These are phyloP conservation scores for Wickerhamiella allomyrinae DNA, from an alignment of 805 yeast species.

Conservation along the genomic window DNA sequence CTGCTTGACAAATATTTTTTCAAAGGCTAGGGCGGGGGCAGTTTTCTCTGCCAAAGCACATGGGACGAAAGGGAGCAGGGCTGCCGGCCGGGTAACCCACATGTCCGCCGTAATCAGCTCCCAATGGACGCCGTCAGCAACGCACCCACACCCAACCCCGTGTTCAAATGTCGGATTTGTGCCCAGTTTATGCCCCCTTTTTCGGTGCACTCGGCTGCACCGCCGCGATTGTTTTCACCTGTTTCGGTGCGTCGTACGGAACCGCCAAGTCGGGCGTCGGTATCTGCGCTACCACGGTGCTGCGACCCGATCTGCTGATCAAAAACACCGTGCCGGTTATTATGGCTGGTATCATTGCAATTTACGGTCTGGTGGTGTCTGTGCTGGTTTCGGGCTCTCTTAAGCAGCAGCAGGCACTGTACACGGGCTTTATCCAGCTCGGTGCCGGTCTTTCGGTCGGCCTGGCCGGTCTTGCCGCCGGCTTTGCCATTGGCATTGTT, in stretches of 20 bases:
- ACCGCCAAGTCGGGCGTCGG: constrained; percentile 99
- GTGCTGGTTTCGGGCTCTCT: constrained; percentile 85
- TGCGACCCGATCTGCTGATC: constrained; percentile 91
- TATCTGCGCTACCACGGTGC: constrained; percentile 94
- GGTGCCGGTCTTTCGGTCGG: constrained; percentile 98
- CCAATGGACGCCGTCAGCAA: not conserved
- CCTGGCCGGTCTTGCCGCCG: constrained; percentile 93
- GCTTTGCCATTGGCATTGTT: constrained; percentile 97
- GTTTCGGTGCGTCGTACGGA: constrained; percentile 98
- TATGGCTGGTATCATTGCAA: constrained; percentile 99
- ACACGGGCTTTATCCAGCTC: constrained; percentile 93
- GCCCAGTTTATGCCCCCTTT: constrained; percentile 47
- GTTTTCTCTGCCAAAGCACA: no score
- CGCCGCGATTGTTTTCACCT: constrained; percentile 95
- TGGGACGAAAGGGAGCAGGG: not conserved
- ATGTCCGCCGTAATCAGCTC: not conserved
- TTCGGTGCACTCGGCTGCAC: constrained; percentile 99
- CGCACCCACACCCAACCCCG: not conserved
- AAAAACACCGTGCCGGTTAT: constrained; percentile 92
- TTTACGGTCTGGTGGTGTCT: constrained; percentile 91
- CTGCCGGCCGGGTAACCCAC: not conserved
- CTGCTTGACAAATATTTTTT: not conserved
- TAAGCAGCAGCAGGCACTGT: constrained; percentile 80
- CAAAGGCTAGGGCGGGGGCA: no score
- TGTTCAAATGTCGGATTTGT: constrained; percentile 14